These are phyloP conservation scores for Calocera viscosa DNA, from an alignment of 768 basidiomycete genomes.

Conservation along the genomic window DNA sequence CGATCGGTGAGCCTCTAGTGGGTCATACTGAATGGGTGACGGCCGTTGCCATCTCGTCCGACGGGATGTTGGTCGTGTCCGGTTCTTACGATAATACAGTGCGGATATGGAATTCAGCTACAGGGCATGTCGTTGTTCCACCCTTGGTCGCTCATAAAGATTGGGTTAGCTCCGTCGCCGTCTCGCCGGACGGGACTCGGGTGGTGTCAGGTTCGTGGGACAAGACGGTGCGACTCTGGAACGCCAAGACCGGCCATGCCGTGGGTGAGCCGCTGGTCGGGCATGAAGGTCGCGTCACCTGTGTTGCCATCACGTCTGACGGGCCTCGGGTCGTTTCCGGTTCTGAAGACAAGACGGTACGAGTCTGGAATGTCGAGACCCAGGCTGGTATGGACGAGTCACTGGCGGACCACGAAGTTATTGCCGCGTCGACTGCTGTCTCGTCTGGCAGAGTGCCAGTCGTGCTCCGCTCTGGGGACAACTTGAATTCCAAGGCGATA, in stretches of 20 bases:
- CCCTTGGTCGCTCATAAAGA: conserved; percentile 1
- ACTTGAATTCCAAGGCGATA: no score
- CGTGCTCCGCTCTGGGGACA: no score
- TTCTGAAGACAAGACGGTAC: conserved; percentile 32
- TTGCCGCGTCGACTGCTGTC: no score
- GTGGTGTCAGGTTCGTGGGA: conserved; percentile 13
- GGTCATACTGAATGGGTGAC: conserved; percentile 9
- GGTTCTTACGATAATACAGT: conserved; percentile 16
- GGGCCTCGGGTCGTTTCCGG: conserved; percentile 33
- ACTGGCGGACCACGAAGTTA: no score
- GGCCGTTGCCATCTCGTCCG: conserved; percentile 11
- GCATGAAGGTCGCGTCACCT: neutral
- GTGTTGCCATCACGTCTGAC: conserved; percentile 25
- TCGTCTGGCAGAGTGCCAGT: no score
- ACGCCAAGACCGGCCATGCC: neutral
- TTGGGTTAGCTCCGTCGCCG: conserved; percentile 11
- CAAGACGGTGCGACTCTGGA: conserved; percentile 11
- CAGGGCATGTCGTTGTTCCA: neutral
- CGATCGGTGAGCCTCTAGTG: neutral
- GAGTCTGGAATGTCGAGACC: conserved; percentile 30
- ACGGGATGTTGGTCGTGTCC: conserved; percentile 9
- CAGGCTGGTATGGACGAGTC: no score
- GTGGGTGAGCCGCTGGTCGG: conserved; percentile 3
- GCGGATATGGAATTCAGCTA: conserved; percentile 12
- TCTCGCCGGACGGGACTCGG: conserved; percentile 8